Evolutionary conservation across 345 rosid genomes (phyloP).

Genomic region (Linum lewisii): DNA sequence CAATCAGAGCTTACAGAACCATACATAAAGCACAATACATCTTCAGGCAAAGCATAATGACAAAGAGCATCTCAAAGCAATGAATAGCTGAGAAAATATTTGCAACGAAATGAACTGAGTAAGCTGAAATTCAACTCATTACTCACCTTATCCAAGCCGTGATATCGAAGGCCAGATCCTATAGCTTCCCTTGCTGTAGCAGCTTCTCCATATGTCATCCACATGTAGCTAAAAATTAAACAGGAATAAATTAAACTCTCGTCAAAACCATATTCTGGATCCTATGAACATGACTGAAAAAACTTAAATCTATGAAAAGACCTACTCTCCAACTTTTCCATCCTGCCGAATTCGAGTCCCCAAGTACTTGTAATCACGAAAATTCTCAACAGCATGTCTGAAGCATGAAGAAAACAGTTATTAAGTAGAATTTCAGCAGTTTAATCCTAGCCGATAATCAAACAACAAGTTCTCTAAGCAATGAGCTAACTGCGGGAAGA

Average conservation of each 20-base stretch:
- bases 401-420: slow-evolving; percentile 1
- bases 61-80: background rate
- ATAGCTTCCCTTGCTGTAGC: slow-evolving; percentile 62
- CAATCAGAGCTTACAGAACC: background rate
- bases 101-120: too few species aligned
- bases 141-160: slow-evolving; percentile 54
- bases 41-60: background rate
- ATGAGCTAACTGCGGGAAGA: background rate
- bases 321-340: slow-evolving; percentile 84
- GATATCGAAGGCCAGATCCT: slow-evolving; percentile 65
- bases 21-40: too few species aligned
- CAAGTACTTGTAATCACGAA: slow-evolving; percentile 59
- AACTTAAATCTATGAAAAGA: slow-evolving; percentile 6
- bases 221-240: slow-evolving; percentile 47
- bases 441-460: background rate
- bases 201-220: slow-evolving; percentile 90
- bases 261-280: background rate
- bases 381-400: slow-evolving; percentile 55
- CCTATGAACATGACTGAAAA: background rate
- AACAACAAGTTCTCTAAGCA: background rate
- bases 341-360: slow-evolving; percentile 58
- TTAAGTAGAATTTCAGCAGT: background rate
- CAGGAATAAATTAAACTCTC: background rate
- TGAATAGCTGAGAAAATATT: background rate
- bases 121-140: slow-evolving; percentile 5